Evolutionary conservation across 768 basidiomycete species (phyloP).

Genomic region (Termitomyces sp.): DNA sequence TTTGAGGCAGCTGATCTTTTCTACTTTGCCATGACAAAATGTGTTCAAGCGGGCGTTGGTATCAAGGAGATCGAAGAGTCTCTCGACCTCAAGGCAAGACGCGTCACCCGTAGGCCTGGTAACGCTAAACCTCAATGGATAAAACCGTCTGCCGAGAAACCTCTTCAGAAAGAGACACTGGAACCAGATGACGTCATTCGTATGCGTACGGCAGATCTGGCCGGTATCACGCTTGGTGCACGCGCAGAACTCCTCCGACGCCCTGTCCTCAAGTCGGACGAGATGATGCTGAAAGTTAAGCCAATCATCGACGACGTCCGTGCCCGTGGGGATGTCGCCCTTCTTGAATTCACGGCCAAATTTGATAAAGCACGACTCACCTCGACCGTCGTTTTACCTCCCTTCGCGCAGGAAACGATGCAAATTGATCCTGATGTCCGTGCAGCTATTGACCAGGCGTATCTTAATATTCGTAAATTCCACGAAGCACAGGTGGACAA

Average conservation of each 20-base stretch:
- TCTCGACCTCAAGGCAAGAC: conserved; percentile 80
- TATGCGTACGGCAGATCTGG: conserved; percentile 71
- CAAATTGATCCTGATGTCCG: conserved; percentile 57
- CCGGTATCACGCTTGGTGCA: conserved; percentile 39
- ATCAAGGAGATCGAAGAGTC: conserved; percentile 80
- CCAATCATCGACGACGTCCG: conserved; percentile 92
- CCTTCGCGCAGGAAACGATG: conserved; percentile 66
- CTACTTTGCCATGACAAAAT: conserved; percentile 88
- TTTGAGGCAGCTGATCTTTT: conserved; percentile 95
- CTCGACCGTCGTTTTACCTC: conserved; percentile 70
- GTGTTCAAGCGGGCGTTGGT: conserved; percentile 75
- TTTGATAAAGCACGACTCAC: conserved; percentile 80
- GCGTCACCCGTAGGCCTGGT: conserved; percentile 81
- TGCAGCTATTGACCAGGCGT: conserved; percentile 84
- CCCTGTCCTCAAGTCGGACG: conserved; percentile 81
- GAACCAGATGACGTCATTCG: conserved; percentile 47
- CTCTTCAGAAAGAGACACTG: neutral
- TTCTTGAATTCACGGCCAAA: conserved; percentile 86
- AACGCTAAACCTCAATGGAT: conserved; percentile 88
- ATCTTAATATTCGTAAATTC: conserved; percentile 87
- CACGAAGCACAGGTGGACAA: conserved; percentile 82
- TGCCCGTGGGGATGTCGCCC: conserved; percentile 75
- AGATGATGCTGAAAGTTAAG: conserved; percentile 90
- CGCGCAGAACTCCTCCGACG: conserved; percentile 73
- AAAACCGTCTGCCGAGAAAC: conserved; percentile 17